Percentiles rank a stretch among this genome's conserved stretches.
Evolutionary conservation across 2,329 filamentous ascomycete species (phyloP).

Genomic region (Pyricularia pennisetigena): DNA sequence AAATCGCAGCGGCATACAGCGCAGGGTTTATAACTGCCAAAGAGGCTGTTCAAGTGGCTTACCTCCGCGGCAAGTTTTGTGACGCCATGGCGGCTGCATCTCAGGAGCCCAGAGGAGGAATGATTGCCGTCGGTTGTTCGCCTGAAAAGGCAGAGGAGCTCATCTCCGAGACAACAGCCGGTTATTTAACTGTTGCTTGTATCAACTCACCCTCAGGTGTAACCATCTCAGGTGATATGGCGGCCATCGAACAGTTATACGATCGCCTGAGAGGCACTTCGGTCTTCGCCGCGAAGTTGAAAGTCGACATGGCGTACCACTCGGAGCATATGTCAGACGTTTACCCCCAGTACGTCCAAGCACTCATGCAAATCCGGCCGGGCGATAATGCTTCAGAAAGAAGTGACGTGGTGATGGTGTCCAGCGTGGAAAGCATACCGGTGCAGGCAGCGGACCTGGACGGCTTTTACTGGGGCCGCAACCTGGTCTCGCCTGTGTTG

Average conservation of each 20-base stretch:
- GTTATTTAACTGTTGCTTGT: neutral
- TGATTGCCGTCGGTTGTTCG: constrained; percentile 29
- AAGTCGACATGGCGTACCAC: constrained; percentile 17
- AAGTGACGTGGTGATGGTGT: constrained; percentile 3
- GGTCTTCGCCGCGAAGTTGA: constrained; percentile 10
- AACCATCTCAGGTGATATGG: constrained; percentile 30
- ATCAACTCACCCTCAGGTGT: constrained; percentile 16
- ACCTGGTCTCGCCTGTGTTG: constrained; percentile 21
- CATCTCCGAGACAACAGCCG: neutral
- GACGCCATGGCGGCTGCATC: constrained; percentile 14
- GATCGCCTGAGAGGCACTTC: constrained; percentile 9
- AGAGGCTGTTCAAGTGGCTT: constrained; percentile 13
- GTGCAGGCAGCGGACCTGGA: constrained; percentile 9
- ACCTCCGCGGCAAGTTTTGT: constrained; percentile 10
- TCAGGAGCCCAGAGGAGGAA: constrained; percentile 10
- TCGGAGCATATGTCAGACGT: constrained; percentile 13
- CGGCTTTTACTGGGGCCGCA: constrained; percentile 23
- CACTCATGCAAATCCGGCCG: neutral
- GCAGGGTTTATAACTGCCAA: constrained; percentile 12
- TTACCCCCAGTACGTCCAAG: neutral
- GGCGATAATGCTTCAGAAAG: neutral
- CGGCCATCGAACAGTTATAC: constrained; percentile 6
- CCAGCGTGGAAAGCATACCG: constrained; percentile 2
- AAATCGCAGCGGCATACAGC: constrained; percentile 22
- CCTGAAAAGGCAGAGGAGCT: neutral